phyloP scores from a whole-genome alignment of 139 green algal species.

The Medakamo hakoo region DNA sequence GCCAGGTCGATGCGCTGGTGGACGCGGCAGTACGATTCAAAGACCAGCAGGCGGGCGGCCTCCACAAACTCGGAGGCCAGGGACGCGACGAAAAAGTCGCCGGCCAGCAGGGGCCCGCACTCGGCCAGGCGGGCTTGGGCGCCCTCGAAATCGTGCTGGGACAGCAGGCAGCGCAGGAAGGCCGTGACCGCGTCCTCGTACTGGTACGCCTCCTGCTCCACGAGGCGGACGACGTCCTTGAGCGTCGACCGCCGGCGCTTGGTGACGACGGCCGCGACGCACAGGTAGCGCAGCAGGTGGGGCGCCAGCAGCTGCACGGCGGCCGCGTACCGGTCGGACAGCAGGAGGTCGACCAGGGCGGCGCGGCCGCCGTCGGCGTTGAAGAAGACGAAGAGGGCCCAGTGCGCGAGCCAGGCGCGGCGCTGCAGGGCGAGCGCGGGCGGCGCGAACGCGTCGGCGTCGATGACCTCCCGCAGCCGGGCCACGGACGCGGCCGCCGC shows the following conservation, averaged over 20 bases:
- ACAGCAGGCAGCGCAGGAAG: conserved; percentile 84
- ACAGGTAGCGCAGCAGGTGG: conserved; percentile 88
- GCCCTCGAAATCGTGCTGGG: conserved; percentile 93
- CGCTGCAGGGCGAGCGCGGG: conserved; percentile 83
- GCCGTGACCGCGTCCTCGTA: conserved; percentile 68
- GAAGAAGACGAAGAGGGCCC: conserved; percentile 95
- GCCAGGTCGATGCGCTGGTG: conserved; percentile 38
- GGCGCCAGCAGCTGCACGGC: conserved; percentile 77
- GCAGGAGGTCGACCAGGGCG: conserved; percentile 89
- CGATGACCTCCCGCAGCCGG: conserved; percentile 80
- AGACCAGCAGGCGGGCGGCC: conserved; percentile 87
- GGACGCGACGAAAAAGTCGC: conserved; percentile 85
- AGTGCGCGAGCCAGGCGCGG: conserved; percentile 97
- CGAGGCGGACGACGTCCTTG: conserved; percentile 76
- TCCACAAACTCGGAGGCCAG: conserved; percentile 89
- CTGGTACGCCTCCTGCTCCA: conserved; percentile 44
- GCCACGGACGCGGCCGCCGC: conserved; percentile 73
- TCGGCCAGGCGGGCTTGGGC: conserved; percentile 81
- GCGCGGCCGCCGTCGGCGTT: conserved; percentile 92
- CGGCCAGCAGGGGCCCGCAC: conserved; percentile 63
- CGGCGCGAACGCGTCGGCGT: conserved; percentile 73
- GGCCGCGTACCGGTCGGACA: conserved; percentile 73
- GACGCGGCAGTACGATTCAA: conserved; percentile 91
- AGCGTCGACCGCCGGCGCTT: conserved; percentile 65
- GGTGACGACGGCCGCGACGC: conserved; percentile 80